Percentiles rank a stretch among this genome's conserved stretches.
phyloP scores from a whole-genome alignment of 2,329 filamentous ascomycete species.

The Colletotrichum destructivum region DNA sequence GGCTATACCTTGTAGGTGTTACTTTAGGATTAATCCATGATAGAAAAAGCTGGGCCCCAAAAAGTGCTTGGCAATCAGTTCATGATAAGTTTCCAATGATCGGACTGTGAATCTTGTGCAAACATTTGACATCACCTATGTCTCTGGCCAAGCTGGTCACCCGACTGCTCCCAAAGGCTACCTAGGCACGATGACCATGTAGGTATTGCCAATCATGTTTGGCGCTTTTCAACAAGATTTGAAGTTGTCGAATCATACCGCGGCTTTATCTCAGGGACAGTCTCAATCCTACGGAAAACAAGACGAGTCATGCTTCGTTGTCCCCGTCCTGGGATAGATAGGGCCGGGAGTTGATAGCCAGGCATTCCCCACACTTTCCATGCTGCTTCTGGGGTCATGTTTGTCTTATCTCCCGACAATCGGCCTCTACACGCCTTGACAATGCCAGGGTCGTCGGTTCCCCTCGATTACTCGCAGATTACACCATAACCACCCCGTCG shows the following conservation, averaged over 20 bases:
- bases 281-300: not conserved
- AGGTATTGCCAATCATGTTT: not conserved
- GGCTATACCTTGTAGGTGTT: conserved; percentile 13
- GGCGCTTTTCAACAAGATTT: not conserved
- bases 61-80: not conserved
- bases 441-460: not conserved
- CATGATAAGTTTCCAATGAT: not conserved
- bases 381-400: not conserved
- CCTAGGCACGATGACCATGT: not conserved
- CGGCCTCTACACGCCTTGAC: not conserved
- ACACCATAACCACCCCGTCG: not conserved
- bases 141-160: not conserved
- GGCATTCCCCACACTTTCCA: conserved; percentile 1
- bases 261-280: not conserved
- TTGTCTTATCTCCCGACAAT: not conserved
- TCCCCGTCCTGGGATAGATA: not conserved
- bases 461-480: not conserved
- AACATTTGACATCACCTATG: not conserved
- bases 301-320: not conserved
- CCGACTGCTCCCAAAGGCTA: not conserved
- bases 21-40: not conserved
- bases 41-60: not conserved
- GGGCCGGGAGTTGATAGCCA: not conserved
- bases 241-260: not conserved
- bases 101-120: not conserved